Evolutionary conservation across 2,329 filamentous ascomycete species (phyloP), one percentile per base, ranked within the genome.

Genomic region (Teratosphaeria nubilosa): DNA sequence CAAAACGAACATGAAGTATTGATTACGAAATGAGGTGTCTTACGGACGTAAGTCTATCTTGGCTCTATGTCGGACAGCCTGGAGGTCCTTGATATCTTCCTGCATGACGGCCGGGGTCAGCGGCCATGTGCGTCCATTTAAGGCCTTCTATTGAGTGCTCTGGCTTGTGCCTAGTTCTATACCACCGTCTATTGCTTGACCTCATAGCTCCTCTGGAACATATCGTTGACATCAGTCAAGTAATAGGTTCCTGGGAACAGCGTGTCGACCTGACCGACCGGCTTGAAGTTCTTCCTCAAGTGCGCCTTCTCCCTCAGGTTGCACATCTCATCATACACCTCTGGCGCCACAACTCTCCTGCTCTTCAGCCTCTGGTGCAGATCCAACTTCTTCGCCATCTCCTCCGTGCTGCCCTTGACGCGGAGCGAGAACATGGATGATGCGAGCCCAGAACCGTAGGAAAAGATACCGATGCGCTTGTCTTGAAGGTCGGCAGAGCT

Each of bases 281-380:
- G 78, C 59, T 70, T 74, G 70, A 76, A 80, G 66, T 74, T 70
- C 71, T 77, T 78, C 74, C 80, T 73, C 58, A 80, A 66, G 62
- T 80, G 77, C 54, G 78, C 78, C 61, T 74, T 71, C 72, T 79
- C 76, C 57, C 78, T 75, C 57, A 80, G 72, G 66, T 77, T 76
- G 74, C 78, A 80, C 76, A 78, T 78, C 76, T 79, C 74, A 54
- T 80, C 77, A 68, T 80, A 80, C 5, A 75, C 72, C 69, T 78
- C 71, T 13, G 78, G 78, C 24, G 73, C 68, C 27, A 80, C 77
- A 56, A 72, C 70, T 55, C 75, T 72, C 60, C 78, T 72, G 50
- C 70, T 67, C 27, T 77, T 75, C 55, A 80, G 70, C 60, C 78
- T 72, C 57, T 67, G 70, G 54, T 77, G 74, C 54, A 80, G 70